A percentile compares a stretch with the other conserved stretches of the same genome.
Conservation (phyloP, 306 rosid genomes). For the Pachyrhizus erosus region DNA sequence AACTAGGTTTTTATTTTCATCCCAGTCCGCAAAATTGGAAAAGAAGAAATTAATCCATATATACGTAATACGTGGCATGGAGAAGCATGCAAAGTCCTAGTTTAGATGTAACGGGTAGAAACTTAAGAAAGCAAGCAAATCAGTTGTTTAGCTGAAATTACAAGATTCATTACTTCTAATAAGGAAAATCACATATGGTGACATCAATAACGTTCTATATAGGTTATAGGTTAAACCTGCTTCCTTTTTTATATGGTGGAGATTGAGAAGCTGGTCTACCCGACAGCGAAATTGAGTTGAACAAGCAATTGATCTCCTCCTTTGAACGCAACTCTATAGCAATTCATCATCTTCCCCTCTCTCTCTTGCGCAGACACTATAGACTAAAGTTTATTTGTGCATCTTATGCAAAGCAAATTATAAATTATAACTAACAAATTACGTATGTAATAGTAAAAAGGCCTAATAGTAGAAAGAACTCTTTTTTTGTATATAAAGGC, state of each 20-base stretch:
- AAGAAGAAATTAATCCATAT: slow-evolving; percentile 8
- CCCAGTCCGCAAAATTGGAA: slow-evolving; percentile 7
- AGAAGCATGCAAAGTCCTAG: slow-evolving; percentile 63
- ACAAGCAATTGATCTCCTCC: slow-evolving; percentile 57
- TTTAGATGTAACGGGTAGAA: slow-evolving; percentile 83
- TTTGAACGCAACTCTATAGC: slow-evolving; percentile 24
- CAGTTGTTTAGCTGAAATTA: slow-evolving; percentile 77
- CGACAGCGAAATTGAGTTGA: slow-evolving; percentile 59
- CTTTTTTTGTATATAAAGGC: no score
- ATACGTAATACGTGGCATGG: slow-evolving; percentile 48
- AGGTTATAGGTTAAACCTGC: slow-evolving; percentile 38
- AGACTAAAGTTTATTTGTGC: background rate
- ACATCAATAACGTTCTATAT: slow-evolving; percentile 53
- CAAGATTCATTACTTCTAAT: slow-evolving; percentile 43
- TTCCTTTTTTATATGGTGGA: slow-evolving; percentile 32
- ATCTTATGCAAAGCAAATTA: background rate
- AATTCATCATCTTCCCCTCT: background rate
- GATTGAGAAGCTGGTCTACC: slow-evolving; percentile 56
- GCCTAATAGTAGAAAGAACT: background rate
- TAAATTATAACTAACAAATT: no score
- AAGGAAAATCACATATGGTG: slow-evolving; percentile 42
- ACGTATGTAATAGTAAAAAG: background rate
- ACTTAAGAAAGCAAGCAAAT: slow-evolving; percentile 68
- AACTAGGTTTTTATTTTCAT: background rate
- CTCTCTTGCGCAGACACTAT: background rate